Evolutionary conservation across 2,329 filamentous ascomycete genomes (phyloP).

Genomic region (Podosphaera fusca): DNA sequence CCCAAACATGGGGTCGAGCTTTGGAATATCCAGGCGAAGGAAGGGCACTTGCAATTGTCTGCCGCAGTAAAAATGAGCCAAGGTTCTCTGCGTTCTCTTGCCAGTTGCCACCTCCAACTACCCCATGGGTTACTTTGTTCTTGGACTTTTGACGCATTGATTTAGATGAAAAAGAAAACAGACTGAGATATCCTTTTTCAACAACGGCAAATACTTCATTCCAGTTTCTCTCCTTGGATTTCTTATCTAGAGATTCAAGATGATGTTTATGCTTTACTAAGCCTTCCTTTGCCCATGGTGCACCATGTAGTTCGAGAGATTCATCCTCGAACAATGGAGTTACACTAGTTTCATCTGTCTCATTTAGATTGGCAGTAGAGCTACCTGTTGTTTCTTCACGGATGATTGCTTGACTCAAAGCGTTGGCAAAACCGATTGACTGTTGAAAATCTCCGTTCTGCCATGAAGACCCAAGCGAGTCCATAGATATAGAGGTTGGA

Average conservation of each 20-base stretch:
- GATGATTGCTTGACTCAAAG: constrained; percentile 87
- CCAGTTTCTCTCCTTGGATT: constrained; percentile 87
- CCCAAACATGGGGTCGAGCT: constrained; percentile 77
- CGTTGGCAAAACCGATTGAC: constrained; percentile 92
- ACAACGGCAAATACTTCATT: constrained; percentile 87
- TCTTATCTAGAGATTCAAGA: constrained; percentile 71
- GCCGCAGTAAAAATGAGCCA: constrained; percentile 66
- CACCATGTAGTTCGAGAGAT: constrained; percentile 68
- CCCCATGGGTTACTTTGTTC: constrained; percentile 28
- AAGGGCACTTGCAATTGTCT: constrained; percentile 75
- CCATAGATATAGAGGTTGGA: constrained; percentile 74
- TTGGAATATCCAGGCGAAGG: constrained; percentile 87
- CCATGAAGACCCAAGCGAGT: constrained; percentile 62
- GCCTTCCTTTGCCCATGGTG: constrained; percentile 97
- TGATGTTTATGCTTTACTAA: constrained; percentile 93
- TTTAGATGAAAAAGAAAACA: constrained; percentile 82
- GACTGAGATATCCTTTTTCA: constrained; percentile 76
- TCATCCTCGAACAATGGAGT: constrained; percentile 70
- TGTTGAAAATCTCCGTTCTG: constrained; percentile 71
- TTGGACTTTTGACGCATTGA: constrained; percentile 46
- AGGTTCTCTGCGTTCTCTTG: constrained; percentile 85
- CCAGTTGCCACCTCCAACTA: constrained; percentile 93
- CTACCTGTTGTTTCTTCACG: constrained; percentile 52
- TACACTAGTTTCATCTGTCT: constrained; percentile 19
- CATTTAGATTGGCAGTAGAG: constrained; percentile 18